These are phyloP conservation scores for Tylopilus intermedius DNA, from an alignment of 768 basidiomycete species.

Conservation along the genomic window DNA sequence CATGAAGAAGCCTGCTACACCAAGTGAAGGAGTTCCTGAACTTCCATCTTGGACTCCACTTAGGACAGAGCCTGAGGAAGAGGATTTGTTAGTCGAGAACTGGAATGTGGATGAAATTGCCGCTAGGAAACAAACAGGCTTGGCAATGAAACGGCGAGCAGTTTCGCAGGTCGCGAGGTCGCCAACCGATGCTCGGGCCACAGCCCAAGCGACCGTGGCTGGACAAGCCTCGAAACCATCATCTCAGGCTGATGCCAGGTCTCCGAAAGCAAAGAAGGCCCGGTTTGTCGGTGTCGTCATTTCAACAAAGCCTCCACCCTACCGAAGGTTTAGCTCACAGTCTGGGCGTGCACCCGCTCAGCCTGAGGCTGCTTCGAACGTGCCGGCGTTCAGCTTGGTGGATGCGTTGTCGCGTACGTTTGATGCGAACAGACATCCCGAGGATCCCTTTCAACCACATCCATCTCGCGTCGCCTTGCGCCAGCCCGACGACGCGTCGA, in stretches of 20 bases:
- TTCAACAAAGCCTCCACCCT: constrained; percentile 1
- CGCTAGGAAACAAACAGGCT: not conserved
- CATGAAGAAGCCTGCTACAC: not conserved
- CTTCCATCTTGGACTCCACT: constrained; percentile 25
- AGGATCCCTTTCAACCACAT: not conserved
- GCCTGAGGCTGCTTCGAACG: not conserved
- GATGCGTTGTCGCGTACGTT: constrained; percentile 25
- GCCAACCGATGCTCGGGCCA: not conserved
- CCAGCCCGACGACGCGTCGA: not conserved
- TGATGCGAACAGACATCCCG: constrained; percentile 21
- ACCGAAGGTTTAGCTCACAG: not conserved
- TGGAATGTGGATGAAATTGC: constrained; percentile 9
- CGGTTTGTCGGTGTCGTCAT: constrained; percentile 26
- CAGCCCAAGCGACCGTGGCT: not conserved
- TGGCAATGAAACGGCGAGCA: not conserved
- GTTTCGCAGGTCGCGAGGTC: not conserved
- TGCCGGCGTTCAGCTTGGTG: constrained; percentile 12
- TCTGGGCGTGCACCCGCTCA: not conserved
- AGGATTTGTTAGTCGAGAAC: constrained; percentile 2
- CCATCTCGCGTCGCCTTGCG: not conserved
- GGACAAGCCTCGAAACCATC: not conserved
- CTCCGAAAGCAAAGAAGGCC: constrained; percentile 11
- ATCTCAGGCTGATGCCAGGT: not conserved
- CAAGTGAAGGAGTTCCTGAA: constrained; percentile 8
- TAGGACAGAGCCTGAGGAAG: not conserved